Base-by-base conservation (phyloP, 2,329 filamentous ascomycete genomes). In the Harringtonia lauricola region DNA sequence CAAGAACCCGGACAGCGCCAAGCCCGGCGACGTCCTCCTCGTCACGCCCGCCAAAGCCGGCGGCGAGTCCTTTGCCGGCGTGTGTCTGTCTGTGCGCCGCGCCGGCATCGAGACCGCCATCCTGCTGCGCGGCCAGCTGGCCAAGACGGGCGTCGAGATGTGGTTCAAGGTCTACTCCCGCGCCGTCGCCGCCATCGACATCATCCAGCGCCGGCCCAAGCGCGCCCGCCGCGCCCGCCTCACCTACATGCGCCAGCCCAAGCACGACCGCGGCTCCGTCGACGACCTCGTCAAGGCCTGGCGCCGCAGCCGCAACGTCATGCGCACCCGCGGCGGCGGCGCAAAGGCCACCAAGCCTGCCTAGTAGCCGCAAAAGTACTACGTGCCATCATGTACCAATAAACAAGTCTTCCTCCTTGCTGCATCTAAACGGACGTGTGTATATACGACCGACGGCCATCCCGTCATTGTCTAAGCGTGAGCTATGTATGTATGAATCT, bases 101-200 rank as follows among this genome's bases (percentile, higher is more conserved):
- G 75, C 84, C n/a, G 88, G 88, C 47, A 76, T 92, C 47, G 90
- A 96, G 66, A 94, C 87, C 3, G 84, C 85, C 5, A 82, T 98
- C 44, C 67, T 95, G 47, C 71, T 98, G 47, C 77, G 92, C 45
- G 90, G 90, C 55, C 81, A 94, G 59, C 68, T 98, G 54, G 89
- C 86, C 52, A 78, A 85, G 54, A 78, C 94, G 8, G 86, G 86
- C 48, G 86, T 95, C 47, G 92, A 98, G 74, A 92, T 95, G 86
- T 95, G 87, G 81, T 88, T 85, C 65, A 98, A 98, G 72, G 72
- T 96, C 47, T 96, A 92, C 70, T 86, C 79, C 58, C 90, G 90
- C 48, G 83, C 86, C 58, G 83, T 96, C 28, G 79, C 84, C 59
- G 86, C 86, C 51, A 87, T 98, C 57, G 90, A 98, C 66, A 83